phyloP scores from a whole-genome alignment of 192 early-diverging fungal genomes.

The Podila epigama region DNA sequence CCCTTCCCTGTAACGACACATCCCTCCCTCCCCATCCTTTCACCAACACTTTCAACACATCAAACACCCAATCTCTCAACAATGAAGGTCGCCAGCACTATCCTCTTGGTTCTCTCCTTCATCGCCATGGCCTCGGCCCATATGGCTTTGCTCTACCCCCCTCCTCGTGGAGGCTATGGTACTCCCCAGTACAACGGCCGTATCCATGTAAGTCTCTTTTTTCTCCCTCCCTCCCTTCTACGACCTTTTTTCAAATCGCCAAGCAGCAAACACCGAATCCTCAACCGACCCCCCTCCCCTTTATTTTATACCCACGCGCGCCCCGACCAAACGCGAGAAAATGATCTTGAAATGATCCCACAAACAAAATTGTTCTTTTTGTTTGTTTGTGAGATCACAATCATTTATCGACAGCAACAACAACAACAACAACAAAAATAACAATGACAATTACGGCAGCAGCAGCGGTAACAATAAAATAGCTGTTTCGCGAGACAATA shows the following conservation, averaged over 20 bases:
- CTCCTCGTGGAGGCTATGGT: constrained; percentile 10
- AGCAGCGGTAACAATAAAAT: too few relatives aligned
- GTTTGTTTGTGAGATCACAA: too few relatives aligned
- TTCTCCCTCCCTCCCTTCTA: background rate
- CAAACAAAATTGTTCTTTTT: too few relatives aligned
- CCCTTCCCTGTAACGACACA: background rate
- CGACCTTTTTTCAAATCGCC: too few relatives aligned
- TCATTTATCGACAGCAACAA: background rate
- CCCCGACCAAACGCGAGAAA: too few relatives aligned
- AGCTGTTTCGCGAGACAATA: too few relatives aligned
- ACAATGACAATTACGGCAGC: background rate
- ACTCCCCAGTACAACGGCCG: constrained; percentile 4
- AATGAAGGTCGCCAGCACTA: constrained; percentile 35
- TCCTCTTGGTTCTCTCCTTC: constrained; percentile 29
- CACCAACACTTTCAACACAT: background rate
- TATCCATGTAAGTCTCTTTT: background rate
- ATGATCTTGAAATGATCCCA: too few relatives aligned
- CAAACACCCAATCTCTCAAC: constrained; percentile 1
- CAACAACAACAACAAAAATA: background rate
- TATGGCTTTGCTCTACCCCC: constrained; percentile 30
- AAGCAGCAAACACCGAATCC: too few relatives aligned
- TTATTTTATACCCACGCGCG: too few relatives aligned
- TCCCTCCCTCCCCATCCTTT: background rate
- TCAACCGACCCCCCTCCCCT: too few relatives aligned
- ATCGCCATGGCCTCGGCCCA: constrained; percentile 40